Base-by-base conservation (phyloP, 257 asterid species). In the Cynanchum wilfordii region DNA sequence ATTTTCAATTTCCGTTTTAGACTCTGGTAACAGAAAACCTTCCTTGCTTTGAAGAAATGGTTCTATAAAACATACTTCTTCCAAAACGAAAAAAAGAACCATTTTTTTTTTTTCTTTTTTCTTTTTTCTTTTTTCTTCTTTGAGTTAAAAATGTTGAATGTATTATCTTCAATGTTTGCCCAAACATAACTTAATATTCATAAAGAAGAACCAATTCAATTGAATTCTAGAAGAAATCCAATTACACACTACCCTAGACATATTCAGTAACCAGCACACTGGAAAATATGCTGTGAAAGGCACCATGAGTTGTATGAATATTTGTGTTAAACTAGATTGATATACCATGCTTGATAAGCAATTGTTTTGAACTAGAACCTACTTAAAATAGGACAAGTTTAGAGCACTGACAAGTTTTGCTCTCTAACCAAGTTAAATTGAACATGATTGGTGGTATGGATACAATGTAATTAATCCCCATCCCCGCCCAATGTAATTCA, bases 271-370 rank as follows among this genome's bases (percentile, higher is more conserved):
- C 47, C 66, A 1, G 68, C 68, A 25, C 24, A 17, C 44, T 30
- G 3, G 11, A 60, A 60, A 30, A 30, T 62, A 30, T 47, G 16
- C 4, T 0, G 19, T 5, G 44, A 29, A 62, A 42, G 33, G 33
- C 17, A 1, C 12, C 67, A 16, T 30, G 45, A 29, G 22, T 4
- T 45, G 15, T 62, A 62, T 62, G 19, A 19, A 62, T 19, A 63
- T n/a, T 64, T 20, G n/a, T 19, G 68, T 36, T 1, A 9, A 63
- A 33, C 68, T 64, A 62, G 67, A 22, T 62, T 62, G 67, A 62
- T 62, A 36, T 36, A 36, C 40, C 20, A 20, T 19, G 49, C 16
- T 64, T 36, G 27, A 62, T 36, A 12, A 17, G 22, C 11, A 62
- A 62, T 33, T 62, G 67, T 30, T 59, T 59, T 59, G n/a, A 59